Evolutionary conservation across 495 filamentous ascomycete species (phyloP), one percentile per base, ranked within the genome.

Genomic region (Penicillium paxilli): DNA sequence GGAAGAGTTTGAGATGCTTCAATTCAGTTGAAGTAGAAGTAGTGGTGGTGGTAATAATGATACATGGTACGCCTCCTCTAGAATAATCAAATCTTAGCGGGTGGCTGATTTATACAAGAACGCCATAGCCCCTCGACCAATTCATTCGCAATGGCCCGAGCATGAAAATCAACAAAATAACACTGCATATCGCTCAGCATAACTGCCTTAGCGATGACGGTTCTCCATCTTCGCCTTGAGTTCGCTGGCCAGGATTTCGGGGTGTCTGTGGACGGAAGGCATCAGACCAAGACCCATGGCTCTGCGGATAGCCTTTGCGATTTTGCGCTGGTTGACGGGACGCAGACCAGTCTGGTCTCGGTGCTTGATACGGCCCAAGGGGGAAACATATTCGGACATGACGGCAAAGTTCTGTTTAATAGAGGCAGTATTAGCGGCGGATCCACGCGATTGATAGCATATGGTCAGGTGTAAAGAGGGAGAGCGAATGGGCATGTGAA

Each of bases 211-310:
- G 26, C 42, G 55, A 41, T 51, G 46, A 28, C 55, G 54, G 49
- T 58, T 49, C 23, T 69, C 66, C 53, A 68, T 53, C 46, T 57
- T 68, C 7, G 54, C 33, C 52, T 57, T 69, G 16, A 66, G 57
- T 48, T 79, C 74, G 14, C 58, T 54, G 11, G 76, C 76, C 63
- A 98, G 66, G 23, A 97, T 76, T 70, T 97, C 90, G n/a, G 94
- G 94, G 73, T 98, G 95, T 55, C 77, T 71, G 78, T 98, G 91
- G 49, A 95, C 88, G 70, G 87, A 91, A 9, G 94, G 95, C 84
- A 98, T 89, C 37, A 98, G 76, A 3, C 94, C 94, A 54, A 96
- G 75, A 5, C 91, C 94, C 61, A 97, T 85, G 30, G 90, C 86
- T 59, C 94, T 80, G 58, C 95, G 77, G 47, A 98, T 87, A 21